Percentiles rank a stretch among this genome's conserved stretches.
phyloP scores from a whole-genome alignment of 495 filamentous ascomycete genomes.

The Neurospora hispaniola region DNA sequence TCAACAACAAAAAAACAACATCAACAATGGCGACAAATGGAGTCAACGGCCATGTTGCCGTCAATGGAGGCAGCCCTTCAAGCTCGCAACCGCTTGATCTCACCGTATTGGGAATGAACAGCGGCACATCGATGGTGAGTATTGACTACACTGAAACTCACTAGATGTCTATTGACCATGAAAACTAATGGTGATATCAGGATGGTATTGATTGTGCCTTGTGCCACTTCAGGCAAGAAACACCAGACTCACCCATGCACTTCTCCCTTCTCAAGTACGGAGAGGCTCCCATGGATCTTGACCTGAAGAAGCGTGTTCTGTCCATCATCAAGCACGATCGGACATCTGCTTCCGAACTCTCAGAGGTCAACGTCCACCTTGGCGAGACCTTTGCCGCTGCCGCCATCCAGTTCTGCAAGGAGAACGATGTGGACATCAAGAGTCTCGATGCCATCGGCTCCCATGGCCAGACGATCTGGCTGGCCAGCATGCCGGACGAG shows the following conservation, averaged over 20 bases:
- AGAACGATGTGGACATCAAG: slow-evolving; percentile 34
- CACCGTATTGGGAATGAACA: slow-evolving; percentile 43
- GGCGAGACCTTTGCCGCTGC: slow-evolving; percentile 43
- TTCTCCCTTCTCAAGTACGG: slow-evolving; percentile 35
- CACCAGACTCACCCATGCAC: slow-evolving; percentile 38
- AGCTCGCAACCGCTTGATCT: slow-evolving; percentile 23
- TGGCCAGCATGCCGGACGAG: slow-evolving; percentile 40
- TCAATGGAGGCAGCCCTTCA: too few species aligned
- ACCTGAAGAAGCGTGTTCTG: slow-evolving; percentile 46
- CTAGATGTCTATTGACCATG: not conserved
- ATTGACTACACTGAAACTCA: not conserved
- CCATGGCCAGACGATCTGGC: slow-evolving; percentile 51
- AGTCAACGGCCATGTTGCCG: not conserved
- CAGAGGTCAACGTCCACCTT: slow-evolving; percentile 42
- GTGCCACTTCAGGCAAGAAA: slow-evolving; percentile 39
- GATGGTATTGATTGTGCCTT: slow-evolving; percentile 43
- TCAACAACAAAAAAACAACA: not conserved
- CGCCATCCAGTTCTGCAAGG: slow-evolving; percentile 34
- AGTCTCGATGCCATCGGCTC: slow-evolving; percentile 46
- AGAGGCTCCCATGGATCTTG: slow-evolving; percentile 37
- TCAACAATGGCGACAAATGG: not conserved
- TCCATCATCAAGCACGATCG: slow-evolving; percentile 43
- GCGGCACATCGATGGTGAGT: slow-evolving; percentile 31
- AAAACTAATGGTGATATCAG: slow-evolving; percentile 2
- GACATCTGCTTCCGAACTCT: slow-evolving; percentile 41